Evolutionary conservation across 805 yeast genomes (phyloP), one percentile per base, ranked within the genome.

Genomic region (Cyberlindnera nakhonratchasimensis): DNA sequence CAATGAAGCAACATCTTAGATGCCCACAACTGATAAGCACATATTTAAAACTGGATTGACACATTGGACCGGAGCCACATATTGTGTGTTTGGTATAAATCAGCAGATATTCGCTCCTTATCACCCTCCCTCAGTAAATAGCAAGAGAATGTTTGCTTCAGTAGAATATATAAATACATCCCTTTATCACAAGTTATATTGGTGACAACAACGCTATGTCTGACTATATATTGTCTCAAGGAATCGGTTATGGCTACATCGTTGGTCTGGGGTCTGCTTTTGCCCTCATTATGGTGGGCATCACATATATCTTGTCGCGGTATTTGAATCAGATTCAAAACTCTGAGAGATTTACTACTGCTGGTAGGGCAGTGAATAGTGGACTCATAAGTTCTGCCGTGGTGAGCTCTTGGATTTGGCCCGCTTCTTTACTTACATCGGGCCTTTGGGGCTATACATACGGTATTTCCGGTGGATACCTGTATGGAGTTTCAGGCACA

Each of bases 361-460:
- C 73, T 16, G 58, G 64, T 3, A 61, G 78, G 50, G 51, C 63
- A 10, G 71, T 72, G 22, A 60, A 57, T 19, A 50, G 66, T 8
- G 77, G 77, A 14, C 52, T 73, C 13, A 68, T 70, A 19, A 63
- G 71, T 4, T 65, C 73, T 1, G 67, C 73, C 11, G 68, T 67
- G 4, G 73, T 71, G 10, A 37, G 70, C 10, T 64, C 74, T 1
- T 74, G 78, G 77, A 68, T 72, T 20, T 71, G 75, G 72, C 69
- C 72, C 6, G 67, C 70, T 33, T 71, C 68, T 22, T 57, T 65
- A 34, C 58, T 64, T 32, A 53, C 63, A 9, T 64, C 72, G 4
- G 62, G 69, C 2, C 55, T 65, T 3, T 62, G 70, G 70, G 56
- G 66, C 29, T 74, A 72, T 47, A 37, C 54, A 5, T 62, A 67